Evolutionary conservation across 768 basidiomycete genomes (phyloP).

Genomic region (Rhodotorula kratochvilovae): DNA sequence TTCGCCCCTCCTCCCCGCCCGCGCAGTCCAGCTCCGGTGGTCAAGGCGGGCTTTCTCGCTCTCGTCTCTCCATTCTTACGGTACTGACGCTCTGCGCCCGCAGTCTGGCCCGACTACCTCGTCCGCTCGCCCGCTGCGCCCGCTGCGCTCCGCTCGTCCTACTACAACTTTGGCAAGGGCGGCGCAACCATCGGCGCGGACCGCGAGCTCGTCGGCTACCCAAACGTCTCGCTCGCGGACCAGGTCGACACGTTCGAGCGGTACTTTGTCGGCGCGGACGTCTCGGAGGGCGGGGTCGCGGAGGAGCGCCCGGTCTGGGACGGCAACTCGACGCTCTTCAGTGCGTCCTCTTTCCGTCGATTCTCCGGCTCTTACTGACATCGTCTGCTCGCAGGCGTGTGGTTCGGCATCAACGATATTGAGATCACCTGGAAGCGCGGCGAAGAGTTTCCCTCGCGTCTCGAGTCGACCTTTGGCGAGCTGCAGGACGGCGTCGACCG

Average conservation of each 20-base stretch:
- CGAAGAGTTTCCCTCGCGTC: neutral
- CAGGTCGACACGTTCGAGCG: constrained; percentile 1
- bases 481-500: neutral
- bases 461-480: neutral
- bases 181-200: neutral
- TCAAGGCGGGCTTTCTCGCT: neutral
- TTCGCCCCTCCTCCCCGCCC: too few relatives aligned
- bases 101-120: constrained; percentile 3
- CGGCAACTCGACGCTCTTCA: neutral
- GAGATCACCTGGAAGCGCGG: constrained; percentile 1
- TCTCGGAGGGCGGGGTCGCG: neutral
- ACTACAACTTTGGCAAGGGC: neutral
- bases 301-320: neutral
- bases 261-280: neutral
- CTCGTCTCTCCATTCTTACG: accelerated
- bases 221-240: neutral
- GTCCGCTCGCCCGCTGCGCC: neutral
- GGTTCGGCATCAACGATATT: constrained; percentile 16
- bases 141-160: neutral
- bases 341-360: neutral
- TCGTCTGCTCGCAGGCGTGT: neutral
- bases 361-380: neutral
- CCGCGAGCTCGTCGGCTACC: neutral
- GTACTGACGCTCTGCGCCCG: neutral
- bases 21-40: neutral